These are phyloP conservation scores for Zizania latifolia DNA, from an alignment of 176 grass and related monocot genomes.

Conservation along the genomic window DNA sequence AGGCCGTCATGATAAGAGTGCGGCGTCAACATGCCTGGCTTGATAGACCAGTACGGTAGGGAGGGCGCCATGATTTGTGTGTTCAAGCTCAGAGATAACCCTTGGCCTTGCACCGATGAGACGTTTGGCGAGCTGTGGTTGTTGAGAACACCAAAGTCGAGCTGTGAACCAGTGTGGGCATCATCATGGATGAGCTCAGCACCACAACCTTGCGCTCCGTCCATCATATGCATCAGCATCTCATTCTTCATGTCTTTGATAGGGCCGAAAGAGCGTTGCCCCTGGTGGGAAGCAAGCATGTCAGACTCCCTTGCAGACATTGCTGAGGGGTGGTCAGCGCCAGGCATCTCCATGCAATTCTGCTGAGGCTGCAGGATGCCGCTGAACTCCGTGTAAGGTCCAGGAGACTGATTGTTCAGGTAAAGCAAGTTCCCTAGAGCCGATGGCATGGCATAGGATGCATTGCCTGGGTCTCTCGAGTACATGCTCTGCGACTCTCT, in stretches of 20 bases:
- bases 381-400: slow-evolving; percentile 58
- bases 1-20: slow-evolving; percentile 60
- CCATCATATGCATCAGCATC: slow-evolving; percentile 58
- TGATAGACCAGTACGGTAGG: slow-evolving; percentile 67
- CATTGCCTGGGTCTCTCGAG: slow-evolving; percentile 31
- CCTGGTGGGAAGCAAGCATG: slow-evolving; percentile 53
- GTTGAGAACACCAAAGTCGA: slow-evolving; percentile 69
- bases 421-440: slow-evolving; percentile 76
- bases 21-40: slow-evolving; percentile 41
- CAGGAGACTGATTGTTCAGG: slow-evolving; percentile 47
- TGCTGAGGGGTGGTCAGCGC: slow-evolving; percentile 23
- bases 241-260: slow-evolving; percentile 55
- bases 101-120: slow-evolving; percentile 48
- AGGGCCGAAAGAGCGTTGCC: slow-evolving; percentile 26
- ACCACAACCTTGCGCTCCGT: slow-evolving; percentile 24
- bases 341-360: slow-evolving; percentile 49
- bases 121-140: slow-evolving; percentile 44
- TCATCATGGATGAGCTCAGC: slow-evolving; percentile 41
- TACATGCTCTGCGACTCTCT: slow-evolving; percentile 63
- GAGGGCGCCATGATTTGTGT: slow-evolving; percentile 66
- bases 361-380: slow-evolving; percentile 49
- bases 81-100: slow-evolving; percentile 79
- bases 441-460: slow-evolving; percentile 57
- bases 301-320: slow-evolving; percentile 50
- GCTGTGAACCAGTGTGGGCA: slow-evolving; percentile 39